Evolutionary conservation across 805 yeast genomes (phyloP).

Genomic region (Priceomyces haplophilus): DNA sequence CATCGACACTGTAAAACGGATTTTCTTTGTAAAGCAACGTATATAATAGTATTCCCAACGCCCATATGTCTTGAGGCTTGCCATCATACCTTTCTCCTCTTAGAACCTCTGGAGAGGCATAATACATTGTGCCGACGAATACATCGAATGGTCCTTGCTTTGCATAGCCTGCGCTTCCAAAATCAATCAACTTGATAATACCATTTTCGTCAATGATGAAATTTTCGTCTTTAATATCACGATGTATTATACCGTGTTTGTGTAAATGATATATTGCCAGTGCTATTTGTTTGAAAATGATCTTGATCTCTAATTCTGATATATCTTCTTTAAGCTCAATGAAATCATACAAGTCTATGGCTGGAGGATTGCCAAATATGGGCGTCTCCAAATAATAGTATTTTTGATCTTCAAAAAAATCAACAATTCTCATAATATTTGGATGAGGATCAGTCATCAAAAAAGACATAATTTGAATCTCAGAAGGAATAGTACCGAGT

Average conservation of each 20-base stretch:
- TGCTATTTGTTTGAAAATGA: constrained; percentile 75
- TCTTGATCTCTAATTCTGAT: constrained; percentile 74
- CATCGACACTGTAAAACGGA: constrained; percentile 94
- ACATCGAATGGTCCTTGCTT: constrained; percentile 94
- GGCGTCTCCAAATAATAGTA: constrained; percentile 91
- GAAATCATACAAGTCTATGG: constrained; percentile 87
- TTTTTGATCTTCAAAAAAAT: constrained; percentile 88
- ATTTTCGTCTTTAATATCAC: constrained; percentile 95
- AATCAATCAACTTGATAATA: constrained; percentile 81
- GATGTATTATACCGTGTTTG: constrained; percentile 80
- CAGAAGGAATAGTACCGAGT: constrained; percentile 94
- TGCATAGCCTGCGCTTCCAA: constrained; percentile 91
- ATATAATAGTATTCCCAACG: constrained; percentile 85
- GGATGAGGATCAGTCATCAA: constrained; percentile 78
- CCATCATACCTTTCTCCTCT: constrained; percentile 89
- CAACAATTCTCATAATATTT: constrained; percentile 78
- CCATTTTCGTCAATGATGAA: constrained; percentile 83
- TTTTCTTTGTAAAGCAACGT: constrained; percentile 91
- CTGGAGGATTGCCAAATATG: constrained; percentile 85
- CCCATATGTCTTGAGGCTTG: constrained; percentile 96
- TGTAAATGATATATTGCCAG: constrained; percentile 82
- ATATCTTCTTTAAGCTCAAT: constrained; percentile 82
- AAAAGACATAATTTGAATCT: constrained; percentile 89
- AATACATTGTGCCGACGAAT: constrained; percentile 95
- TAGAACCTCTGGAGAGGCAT: constrained; percentile 95